Evolutionary conservation across 176 grass and related monocot genomes (phyloP).

Genomic region (Triticum monococcum): DNA sequence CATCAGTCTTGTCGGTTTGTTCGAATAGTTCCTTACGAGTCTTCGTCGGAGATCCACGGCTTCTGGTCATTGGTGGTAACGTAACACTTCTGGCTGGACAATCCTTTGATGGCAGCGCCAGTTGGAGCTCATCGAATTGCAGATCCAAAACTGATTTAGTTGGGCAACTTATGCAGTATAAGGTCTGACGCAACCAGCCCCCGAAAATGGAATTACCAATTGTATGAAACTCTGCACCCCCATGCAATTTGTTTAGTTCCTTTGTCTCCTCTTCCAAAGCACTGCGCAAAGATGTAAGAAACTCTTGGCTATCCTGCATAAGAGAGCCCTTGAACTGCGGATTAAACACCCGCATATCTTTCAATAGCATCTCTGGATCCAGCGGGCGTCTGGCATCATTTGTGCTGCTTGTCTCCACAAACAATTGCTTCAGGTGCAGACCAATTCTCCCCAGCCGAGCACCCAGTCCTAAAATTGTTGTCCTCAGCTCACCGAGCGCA

Average conservation of each 20-base stretch:
- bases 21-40: constrained; percentile 16
- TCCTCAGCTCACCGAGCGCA: constrained; percentile 48
- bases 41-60: background rate
- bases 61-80: constrained; percentile 4
- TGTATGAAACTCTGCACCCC: background rate
- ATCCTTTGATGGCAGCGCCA: constrained; percentile 56
- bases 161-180: constrained; percentile 45
- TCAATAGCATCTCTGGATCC: constrained; percentile 42
- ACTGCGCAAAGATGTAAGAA: constrained; percentile 47
- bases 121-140: constrained; percentile 45
- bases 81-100: constrained; percentile 21
- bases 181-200: constrained; percentile 30
- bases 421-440: constrained; percentile 54
- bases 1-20: background rate
- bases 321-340: constrained; percentile 17
- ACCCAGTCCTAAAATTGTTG: constrained; percentile 43
- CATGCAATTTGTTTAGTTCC: constrained; percentile 22
- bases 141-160: constrained; percentile 28
- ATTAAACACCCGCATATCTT: constrained; percentile 28
- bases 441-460: constrained; percentile 32
- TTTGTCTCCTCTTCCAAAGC: constrained; percentile 49
- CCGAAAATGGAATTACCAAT: constrained; percentile 58
- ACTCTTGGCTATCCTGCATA: constrained; percentile 71
- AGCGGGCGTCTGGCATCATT: constrained; percentile 27
- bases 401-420: constrained; percentile 40